Conservation (phyloP, 2,329 filamentous ascomycete species). For the Colletotrichum simmondsii region DNA sequence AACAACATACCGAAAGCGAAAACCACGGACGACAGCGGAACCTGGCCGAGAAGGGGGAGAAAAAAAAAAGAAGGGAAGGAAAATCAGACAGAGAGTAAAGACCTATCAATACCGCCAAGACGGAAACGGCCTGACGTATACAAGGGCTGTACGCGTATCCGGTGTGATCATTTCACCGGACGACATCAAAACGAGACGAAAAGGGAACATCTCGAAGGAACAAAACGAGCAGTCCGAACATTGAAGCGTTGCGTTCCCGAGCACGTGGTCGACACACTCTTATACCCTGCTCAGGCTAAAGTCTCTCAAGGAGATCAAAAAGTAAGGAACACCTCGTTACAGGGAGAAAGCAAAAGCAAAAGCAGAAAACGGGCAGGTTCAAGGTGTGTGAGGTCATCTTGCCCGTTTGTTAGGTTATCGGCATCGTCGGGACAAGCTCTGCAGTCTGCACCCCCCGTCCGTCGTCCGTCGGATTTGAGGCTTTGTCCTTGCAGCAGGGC, state of each 20-base stretch:
- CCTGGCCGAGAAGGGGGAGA: background rate
- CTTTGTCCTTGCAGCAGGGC: conserved; percentile 21
- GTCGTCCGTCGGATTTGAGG: conserved; percentile 6
- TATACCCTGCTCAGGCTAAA: background rate
- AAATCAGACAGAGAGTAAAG: background rate
- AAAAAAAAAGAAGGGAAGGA: too few relatives aligned
- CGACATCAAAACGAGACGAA: background rate
- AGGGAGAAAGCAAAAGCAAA: background rate
- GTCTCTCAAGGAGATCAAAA: background rate
- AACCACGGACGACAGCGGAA: background rate
- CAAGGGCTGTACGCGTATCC: background rate
- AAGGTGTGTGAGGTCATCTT: conserved; percentile 16
- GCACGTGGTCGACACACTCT: conserved; percentile 19
- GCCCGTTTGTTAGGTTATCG: background rate
- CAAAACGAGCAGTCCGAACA: background rate
- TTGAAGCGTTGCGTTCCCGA: background rate
- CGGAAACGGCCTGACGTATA: background rate
- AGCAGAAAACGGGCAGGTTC: background rate
- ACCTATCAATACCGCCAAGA: background rate
- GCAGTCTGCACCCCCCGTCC: background rate
- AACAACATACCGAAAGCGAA: background rate
- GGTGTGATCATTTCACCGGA: background rate
- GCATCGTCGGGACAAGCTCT: conserved; percentile 29
- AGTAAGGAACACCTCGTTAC: background rate
- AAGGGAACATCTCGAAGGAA: background rate